Conservation (phyloP, 257 asterid genomes). For the Penstemon barbatus region DNA sequence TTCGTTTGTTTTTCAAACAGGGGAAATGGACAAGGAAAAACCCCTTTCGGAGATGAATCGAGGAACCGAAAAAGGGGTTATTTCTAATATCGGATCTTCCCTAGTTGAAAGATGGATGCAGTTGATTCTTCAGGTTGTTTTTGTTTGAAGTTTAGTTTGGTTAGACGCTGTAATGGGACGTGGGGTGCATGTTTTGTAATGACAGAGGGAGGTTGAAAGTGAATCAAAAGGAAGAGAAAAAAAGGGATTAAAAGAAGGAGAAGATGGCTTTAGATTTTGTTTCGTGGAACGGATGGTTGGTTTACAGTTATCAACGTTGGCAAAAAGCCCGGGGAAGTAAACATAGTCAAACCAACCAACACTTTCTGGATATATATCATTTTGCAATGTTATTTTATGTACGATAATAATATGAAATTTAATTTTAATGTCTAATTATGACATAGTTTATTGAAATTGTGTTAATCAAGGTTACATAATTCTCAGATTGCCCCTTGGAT, state of each 20-base stretch:
- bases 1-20: not conserved
- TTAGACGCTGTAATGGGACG: slow-evolving; percentile 32
- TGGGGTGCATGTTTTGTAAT: slow-evolving; percentile 53
- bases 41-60: slow-evolving; percentile 22
- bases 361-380: not conserved
- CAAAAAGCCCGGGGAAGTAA: slow-evolving; percentile 53
- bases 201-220: slow-evolving; percentile 7
- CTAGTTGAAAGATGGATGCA: slow-evolving; percentile 14
- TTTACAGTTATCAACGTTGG: slow-evolving; percentile 23
- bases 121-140: not conserved
- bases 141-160: slow-evolving; percentile 20
- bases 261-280: slow-evolving; percentile 17
- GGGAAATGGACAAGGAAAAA: slow-evolving; percentile 19
- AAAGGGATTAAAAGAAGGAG: slow-evolving; percentile 1
- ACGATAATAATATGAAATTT: no score
- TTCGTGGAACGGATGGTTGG: slow-evolving; percentile 33
- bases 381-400: no score
- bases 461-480: no score
- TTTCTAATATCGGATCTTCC: slow-evolving; percentile 26
- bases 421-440: no score
- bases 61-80: slow-evolving; percentile 32
- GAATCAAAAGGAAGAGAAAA: not conserved
- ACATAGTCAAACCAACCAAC: slow-evolving; percentile 39
- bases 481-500: no score
- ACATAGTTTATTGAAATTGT: no score